Evolutionary conservation across 1,284 basidiomycete genomes (phyloP), one percentile per base, ranked within the genome.

Genomic region (Pseudozyma sp.): DNA sequence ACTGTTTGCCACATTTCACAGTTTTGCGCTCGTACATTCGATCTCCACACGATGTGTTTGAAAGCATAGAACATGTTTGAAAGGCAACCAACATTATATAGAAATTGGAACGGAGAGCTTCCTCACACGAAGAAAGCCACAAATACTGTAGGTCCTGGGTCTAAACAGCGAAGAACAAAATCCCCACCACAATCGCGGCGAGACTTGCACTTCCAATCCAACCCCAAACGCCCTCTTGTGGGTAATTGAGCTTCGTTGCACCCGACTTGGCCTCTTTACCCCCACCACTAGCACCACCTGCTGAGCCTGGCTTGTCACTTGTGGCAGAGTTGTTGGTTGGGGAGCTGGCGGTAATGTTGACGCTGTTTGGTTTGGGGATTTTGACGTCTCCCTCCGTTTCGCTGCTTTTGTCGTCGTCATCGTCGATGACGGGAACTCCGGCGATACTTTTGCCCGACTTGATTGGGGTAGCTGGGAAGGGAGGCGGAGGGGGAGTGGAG

Each of bases 131-230:
- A 44, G n/a, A 16, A 16, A 44, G 43, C 16, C 12, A 12, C 39
- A n/a, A n/a, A n/a, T n/a, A n/a, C n/a, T n/a, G n/a, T n/a, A n/a
- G n/a, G n/a, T n/a, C n/a, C n/a, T n/a, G n/a, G n/a, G 14, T 25
- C 38, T 21, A 65, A 34, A 65, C 18, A 5, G 56, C 63, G 18
- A 47, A 57, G 8, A 65, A 44, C 39, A 65, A 10, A 12, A 65
- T 14, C 16, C 42, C 38, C 36, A 59, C 31, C 3, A 65, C 42
- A 14, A 54, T 31, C 12, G n/a, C 57, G 7, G 40, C 39, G 3
- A 35, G 31, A 16, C 31, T 3, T 3, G 25, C 56, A 21, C 11
- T 48, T 5, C 18, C 16, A 9, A n/a, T 21, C 52, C 55, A 59
- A 25, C 40, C 39, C 14, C 19, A 48, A 25, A 36, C 34, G 19